These are phyloP conservation scores for Senna siamea DNA, from an alignment of 306 rosid genomes.

Conservation along the genomic window DNA sequence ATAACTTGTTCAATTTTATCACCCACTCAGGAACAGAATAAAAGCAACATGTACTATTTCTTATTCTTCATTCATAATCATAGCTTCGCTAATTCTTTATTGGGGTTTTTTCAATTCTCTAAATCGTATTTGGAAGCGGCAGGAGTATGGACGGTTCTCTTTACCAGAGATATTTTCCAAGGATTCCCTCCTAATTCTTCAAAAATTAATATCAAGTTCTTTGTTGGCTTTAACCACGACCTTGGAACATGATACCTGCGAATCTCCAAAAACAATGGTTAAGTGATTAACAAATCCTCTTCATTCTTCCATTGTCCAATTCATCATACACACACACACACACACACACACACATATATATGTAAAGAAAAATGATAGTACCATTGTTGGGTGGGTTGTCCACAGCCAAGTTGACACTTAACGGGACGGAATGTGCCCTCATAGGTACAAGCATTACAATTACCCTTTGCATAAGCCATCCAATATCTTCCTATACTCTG, in stretches of 20 bases:
- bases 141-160: conserved; percentile 52
- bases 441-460: conserved; percentile 70
- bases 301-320: background rate
- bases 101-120: conserved; percentile 33
- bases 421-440: conserved; percentile 66
- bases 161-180: conserved; percentile 63
- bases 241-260: conserved; percentile 97
- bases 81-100: conserved; percentile 22
- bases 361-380: conserved; percentile 38
- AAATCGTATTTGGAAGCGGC: conserved; percentile 26
- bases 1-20: conserved; percentile 13
- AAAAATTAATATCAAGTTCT: conserved; percentile 70
- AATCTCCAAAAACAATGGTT: conserved; percentile 28
- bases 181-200: conserved; percentile 98
- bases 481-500: conserved; percentile 96
- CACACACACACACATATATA: background rate
- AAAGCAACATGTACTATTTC: conserved; percentile 13
- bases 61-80: conserved; percentile 7
- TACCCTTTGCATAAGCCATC: conserved; percentile 85
- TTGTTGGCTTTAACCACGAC: conserved; percentile 92
- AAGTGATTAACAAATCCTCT: background rate
- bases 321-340: background rate
- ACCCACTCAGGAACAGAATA: background rate
- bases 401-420: conserved; percentile 79
- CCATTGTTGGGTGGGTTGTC: conserved; percentile 94